Evolutionary conservation across 176 grass and related monocot genomes (phyloP), one percentile per base, ranked within the genome.

Genomic region (Secale cereale): DNA sequence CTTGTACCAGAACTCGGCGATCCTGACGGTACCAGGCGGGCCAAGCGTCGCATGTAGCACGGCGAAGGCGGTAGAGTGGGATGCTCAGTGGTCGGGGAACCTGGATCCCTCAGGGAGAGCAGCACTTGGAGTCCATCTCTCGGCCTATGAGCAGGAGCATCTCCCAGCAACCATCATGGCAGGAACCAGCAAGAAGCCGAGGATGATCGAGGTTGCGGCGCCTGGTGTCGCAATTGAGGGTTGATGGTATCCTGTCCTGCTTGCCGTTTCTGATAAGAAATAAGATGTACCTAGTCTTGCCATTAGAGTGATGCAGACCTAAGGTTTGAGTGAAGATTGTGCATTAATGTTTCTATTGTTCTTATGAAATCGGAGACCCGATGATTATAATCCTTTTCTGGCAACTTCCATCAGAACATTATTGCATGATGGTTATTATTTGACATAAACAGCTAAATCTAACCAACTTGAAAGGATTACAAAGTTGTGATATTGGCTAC

Each of bases 11-110:
- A 94, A 90, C 19, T 78, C 92, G 1, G 92, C 87, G 8, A 98
- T 79, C 60, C 45, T 91, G 80, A 98, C 82, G 4, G 91, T 93
- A 37, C 89, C 90, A 0, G 92, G 95, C 0, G 92, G 90, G 0
- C 90, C 88, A 32, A 97, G 90, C 41, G 76, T 97, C 59, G 95
- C 92, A 15, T 92, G 92, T 61, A 97, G 95, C 90, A 97, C 88
- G 9, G 95, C 90, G 5, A 94, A 94, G 84, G 95, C 85, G 3
- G 81, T 91, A 68, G 60, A 89, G 48, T 85, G 87, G 77, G 87
- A 89, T 72, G 86, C 86, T 1, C 74, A 79, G 40, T 88, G 82
- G 82, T 85, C 60, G 0, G 77, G 6, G 15, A 81, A 85, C 14
- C 69, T 76, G 2, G 77, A 85, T 8, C 82, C 82, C 13, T 85